phyloP scores from a whole-genome alignment of 192 early-diverging fungal species.

The Helicostylum pulchrum region DNA sequence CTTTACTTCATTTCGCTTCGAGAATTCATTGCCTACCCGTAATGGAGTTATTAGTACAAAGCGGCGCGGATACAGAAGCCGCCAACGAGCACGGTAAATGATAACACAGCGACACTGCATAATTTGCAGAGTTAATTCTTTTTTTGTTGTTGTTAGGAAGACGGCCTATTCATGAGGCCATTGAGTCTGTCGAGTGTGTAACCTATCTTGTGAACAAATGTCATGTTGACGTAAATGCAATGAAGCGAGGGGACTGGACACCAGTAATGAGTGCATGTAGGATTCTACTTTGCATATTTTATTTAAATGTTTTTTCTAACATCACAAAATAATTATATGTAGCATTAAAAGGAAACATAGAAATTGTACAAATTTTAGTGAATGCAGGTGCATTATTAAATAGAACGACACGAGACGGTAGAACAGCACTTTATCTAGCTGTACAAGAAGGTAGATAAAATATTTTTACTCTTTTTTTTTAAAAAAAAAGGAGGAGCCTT shows the following conservation, averaged over 20 bases:
- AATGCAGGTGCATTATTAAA: constrained; percentile 26
- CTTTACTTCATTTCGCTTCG: constrained; percentile 44
- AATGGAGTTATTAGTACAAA: constrained; percentile 19
- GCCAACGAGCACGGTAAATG: constrained; percentile 42
- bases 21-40: constrained; percentile 21
- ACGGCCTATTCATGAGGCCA: constrained; percentile 40
- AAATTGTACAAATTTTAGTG: constrained; percentile 31
- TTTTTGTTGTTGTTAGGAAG: constrained; percentile 38
- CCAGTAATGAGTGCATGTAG: constrained; percentile 41
- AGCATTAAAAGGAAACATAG: constrained; percentile 37
- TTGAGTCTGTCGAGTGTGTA: constrained; percentile 29
- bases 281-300: background rate
- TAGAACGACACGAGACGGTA: constrained; percentile 35
- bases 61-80: constrained; percentile 21
- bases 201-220: constrained; percentile 25
- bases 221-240: constrained; percentile 39
- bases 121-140: background rate
- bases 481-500: too few relatives aligned
- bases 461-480: too few relatives aligned
- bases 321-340: background rate
- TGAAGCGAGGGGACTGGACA: constrained; percentile 47
- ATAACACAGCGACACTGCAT: background rate
- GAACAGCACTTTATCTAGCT: constrained; percentile 45
- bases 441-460: constrained; percentile 34
- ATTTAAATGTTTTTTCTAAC: background rate